A percentile compares a stretch with the other conserved stretches of the same genome.
phyloP scores from a whole-genome alignment of 2,329 filamentous ascomycete genomes.

The Calonectria leucothoes region DNA sequence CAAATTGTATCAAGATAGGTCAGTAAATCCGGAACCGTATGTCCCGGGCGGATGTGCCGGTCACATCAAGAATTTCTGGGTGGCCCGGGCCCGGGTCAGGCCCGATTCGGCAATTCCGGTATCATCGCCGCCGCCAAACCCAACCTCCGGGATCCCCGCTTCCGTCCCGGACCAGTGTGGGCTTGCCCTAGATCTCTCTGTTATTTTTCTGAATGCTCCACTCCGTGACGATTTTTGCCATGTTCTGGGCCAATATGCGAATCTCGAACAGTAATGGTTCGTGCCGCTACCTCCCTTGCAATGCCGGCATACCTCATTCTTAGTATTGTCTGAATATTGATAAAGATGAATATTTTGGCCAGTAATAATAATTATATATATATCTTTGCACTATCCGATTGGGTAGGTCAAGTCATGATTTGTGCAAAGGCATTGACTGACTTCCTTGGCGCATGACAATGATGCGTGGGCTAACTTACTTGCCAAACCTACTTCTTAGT shows the following conservation, averaged over 20 bases:
- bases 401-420: neutral
- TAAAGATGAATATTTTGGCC: neutral
- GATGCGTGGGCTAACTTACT: neutral
- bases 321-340: neutral
- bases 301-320: neutral
- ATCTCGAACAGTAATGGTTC: neutral
- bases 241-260: neutral
- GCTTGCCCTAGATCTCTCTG: neutral
- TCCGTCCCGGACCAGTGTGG: neutral
- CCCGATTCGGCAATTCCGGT: conserved; percentile 10
- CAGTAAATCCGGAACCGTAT: neutral
- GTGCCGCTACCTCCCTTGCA: neutral
- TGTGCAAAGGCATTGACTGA: neutral
- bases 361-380: neutral
- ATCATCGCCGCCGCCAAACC: neutral
- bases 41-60: conserved; percentile 3
- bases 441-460: neutral
- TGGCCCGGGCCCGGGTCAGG: neutral
- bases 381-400: neutral
- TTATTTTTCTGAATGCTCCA: too few species aligned
- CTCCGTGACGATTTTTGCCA: neutral
- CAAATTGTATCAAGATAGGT: too few species aligned
- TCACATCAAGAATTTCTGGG: neutral
- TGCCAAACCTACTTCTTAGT: neutral
- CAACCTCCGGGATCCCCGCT: conserved; percentile 3